Base-by-base conservation (phyloP, 306 rosid species). In the Trifolium dubium region DNA sequence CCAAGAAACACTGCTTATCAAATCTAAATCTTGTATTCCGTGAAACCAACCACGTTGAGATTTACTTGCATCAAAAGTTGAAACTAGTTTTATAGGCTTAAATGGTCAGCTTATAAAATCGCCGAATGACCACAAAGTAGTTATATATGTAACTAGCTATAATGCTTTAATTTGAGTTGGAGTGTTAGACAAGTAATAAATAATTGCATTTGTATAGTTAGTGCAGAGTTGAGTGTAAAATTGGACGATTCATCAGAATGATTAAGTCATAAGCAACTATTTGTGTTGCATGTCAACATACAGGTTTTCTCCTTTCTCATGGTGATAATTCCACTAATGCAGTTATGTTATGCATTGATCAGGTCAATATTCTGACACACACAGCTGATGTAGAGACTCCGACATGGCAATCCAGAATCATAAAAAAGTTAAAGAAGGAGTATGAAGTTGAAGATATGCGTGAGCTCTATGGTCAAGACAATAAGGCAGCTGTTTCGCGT, bases 361-460 rank as follows among this genome's bases (percentile, higher is more conserved):
- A 88, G 92, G 92, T 88, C 78, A 88, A 88, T 79, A 84, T 88
- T 69, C 81, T 88, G 84, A 83, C 81, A 3, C 89, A 88, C 71
- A 64, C 89, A 64, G 75, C 82, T 3, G 88, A 85, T 75, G 92
- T 81, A 74, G 79, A 81, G 67, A 74, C 43, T 35, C 81, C 84
- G 30, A 61, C 77, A 12, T 68, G 72, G 75, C 88, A 85, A 32
- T 35, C 58, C 35, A 83, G 58, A 70, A 66, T 78, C 54, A 88
- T 85, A 59, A 76, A 79, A 2, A 80, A 78, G 44, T 74, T 88
- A 61, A 76, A 40, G 83, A 37, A 77, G 73, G 61, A 77, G 69
- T 69, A 79, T 77, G 92, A 62, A 77, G 82, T 66, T 41, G 84
- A 85, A 41, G 82, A 79, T 55, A 78, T 79, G 80, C 28, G 46